Evolutionary conservation across 2,329 filamentous ascomycete species (phyloP).

Genomic region (Talaromyces atroroseus): DNA sequence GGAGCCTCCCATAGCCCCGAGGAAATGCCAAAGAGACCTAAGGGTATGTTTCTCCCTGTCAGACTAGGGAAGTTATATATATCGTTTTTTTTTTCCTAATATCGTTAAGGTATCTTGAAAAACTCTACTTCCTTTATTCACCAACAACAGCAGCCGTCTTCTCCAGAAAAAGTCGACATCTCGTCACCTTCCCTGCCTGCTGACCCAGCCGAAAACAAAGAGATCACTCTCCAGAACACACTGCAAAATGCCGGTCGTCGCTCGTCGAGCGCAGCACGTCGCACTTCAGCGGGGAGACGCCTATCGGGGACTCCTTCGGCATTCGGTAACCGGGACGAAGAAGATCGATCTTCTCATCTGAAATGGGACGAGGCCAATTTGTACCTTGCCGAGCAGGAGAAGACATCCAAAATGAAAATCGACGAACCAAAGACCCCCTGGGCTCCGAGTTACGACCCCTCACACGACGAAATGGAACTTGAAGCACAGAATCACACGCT

Average conservation of each 20-base stretch:
- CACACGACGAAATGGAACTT: conserved; percentile 62
- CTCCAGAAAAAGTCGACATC: conserved; percentile 28
- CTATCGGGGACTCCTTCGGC: conserved; percentile 51
- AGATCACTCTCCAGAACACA: conserved; percentile 89
- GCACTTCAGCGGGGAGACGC: conserved; percentile 61
- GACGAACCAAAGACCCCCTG: conserved; percentile 98
- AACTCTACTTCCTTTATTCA: conserved; percentile 65
- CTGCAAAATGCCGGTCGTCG: conserved; percentile 87
- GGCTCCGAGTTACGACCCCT: conserved; percentile 82
- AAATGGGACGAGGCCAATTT: conserved; percentile 99
- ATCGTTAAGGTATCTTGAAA: conserved; percentile 78
- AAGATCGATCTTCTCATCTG: conserved; percentile 67
- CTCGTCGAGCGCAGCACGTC: conserved; percentile 68
- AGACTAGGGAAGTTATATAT: background rate
- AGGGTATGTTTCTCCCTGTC: conserved; percentile 28
- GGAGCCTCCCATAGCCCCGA: conserved; percentile 22
- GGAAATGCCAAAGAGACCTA: conserved; percentile 35
- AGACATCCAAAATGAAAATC: conserved; percentile 96
- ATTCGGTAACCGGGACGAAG: conserved; percentile 46
- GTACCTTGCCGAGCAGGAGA: conserved; percentile 94
- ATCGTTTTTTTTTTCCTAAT: background rate
- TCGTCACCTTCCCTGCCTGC: conserved; percentile 27
- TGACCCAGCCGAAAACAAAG: conserved; percentile 61
- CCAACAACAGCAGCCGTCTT: conserved; percentile 38
- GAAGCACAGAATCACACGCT: conserved; percentile 36